Conservation (phyloP, 257 asterid species). For the Solanum acaule region DNA sequence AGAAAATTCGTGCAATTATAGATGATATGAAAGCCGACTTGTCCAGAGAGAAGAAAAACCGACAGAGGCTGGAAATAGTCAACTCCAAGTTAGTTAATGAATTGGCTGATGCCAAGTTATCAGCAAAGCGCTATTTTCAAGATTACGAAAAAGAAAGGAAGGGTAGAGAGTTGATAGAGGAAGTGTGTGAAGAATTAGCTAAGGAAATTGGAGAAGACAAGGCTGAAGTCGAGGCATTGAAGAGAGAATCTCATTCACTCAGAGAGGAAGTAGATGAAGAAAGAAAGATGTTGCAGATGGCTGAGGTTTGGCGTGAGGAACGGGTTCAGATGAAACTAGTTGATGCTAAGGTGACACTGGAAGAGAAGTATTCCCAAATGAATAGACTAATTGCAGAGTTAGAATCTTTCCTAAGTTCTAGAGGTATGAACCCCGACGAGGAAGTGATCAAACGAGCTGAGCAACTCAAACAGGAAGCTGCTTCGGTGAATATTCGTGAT, state of each 20-base stretch:
- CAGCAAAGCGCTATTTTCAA: slow-evolving; percentile 45
- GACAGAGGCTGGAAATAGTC: slow-evolving; percentile 49
- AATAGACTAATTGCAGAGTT: slow-evolving; percentile 39
- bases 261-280: slow-evolving; percentile 65
- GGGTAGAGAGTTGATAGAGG: slow-evolving; percentile 55
- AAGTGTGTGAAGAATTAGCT: slow-evolving; percentile 70
- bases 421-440: slow-evolving; percentile 5
- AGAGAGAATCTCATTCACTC: slow-evolving; percentile 38
- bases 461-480: slow-evolving; percentile 35
- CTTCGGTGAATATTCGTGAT: slow-evolving; percentile 39
- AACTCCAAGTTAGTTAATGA: slow-evolving; percentile 53
- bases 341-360: slow-evolving; percentile 65
- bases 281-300: slow-evolving; percentile 72
- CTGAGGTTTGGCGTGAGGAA: slow-evolving; percentile 81
- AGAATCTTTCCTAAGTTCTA: slow-evolving; percentile 28
- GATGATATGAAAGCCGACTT: slow-evolving; percentile 47
- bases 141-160: slow-evolving; percentile 54
- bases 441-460: slow-evolving; percentile 45
- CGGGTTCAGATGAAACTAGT: slow-evolving; percentile 64
- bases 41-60: slow-evolving; percentile 41
- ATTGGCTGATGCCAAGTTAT: slow-evolving; percentile 45
- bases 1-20: slow-evolving; percentile 46
- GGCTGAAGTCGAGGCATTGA: slow-evolving; percentile 48
- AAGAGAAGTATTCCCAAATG: slow-evolving; percentile 52
- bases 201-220: slow-evolving; percentile 63